Evolutionary conservation across 148 eudicot species (phyloP), one percentile per base, ranked within the genome.

Genomic region (Amaranthus hypochondriacus): DNA sequence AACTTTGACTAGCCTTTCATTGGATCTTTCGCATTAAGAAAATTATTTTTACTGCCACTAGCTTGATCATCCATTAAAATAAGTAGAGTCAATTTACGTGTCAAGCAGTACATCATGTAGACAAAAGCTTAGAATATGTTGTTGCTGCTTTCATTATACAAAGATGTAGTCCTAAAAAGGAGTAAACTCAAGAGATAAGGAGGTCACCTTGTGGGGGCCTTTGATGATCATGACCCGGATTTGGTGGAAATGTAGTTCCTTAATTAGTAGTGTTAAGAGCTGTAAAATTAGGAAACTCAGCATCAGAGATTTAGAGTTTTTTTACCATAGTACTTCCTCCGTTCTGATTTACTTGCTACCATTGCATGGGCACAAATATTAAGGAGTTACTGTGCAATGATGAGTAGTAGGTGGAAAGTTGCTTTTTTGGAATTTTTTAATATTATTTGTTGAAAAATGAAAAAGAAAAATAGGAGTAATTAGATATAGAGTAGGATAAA

Each of bases 11-110:
- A 47, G 10, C 78, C 70, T 46, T 75, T 62, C 81, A 83, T 83
- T 83, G 86, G 83, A 83, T 83, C 86, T 75, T 72, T 73, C 81
- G 58, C 56, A 67, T 53, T 75, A 43, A 75, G 60, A 64, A 48
- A 50, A 42, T 69, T 5, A 48, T 6, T n/a, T 70, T 71, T 62
- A 77, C 75, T 71, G 11, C 68, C 46, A 63, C 68, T 62, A 69
- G 61, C 48, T 68, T 52, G 57, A 59, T 55, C 9, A 53, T 48
- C 28, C 6, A 48, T 6, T 28, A 49, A 11, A 49, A 67, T 21
- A 46, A 48, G 56, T 58, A 28, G 46, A 48, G 50, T 28, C 47
- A 68, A 57, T 47, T 15, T 56, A 79, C 75, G 82, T 79, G 75
- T 74, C 75, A 56, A 68, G 7, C 57, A 71, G 28, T 58, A 65